phyloP scores from a whole-genome alignment of 768 basidiomycete genomes.

The Phlegmacium glaucopus region DNA sequence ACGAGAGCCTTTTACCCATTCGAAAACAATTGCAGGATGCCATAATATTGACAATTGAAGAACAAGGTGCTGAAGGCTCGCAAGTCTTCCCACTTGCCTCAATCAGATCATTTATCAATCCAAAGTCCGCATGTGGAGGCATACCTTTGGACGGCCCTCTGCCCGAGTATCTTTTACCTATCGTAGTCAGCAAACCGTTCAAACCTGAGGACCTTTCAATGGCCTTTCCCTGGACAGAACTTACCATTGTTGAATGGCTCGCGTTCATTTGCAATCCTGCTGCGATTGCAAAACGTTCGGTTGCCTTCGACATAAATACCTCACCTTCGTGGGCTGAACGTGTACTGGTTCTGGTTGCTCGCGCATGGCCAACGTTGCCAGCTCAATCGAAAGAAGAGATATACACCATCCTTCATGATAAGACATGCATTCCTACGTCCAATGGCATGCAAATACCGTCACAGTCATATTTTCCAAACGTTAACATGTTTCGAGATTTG shows the following conservation, averaged over 20 bases:
- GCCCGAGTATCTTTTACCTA: slow-evolving; percentile 69
- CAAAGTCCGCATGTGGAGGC: slow-evolving; percentile 41
- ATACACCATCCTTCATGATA: slow-evolving; percentile 41
- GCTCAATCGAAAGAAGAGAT: slow-evolving; percentile 45
- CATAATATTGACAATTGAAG: slow-evolving; percentile 51
- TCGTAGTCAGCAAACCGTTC: slow-evolving; percentile 60
- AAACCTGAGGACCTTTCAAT: slow-evolving; percentile 41
- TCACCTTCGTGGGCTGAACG: slow-evolving; percentile 80
- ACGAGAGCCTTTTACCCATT: slow-evolving; percentile 37
- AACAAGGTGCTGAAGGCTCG: slow-evolving; percentile 21
- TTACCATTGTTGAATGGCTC: slow-evolving; percentile 76
- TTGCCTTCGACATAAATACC: slow-evolving; percentile 57
- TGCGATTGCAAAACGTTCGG: slow-evolving; percentile 27
- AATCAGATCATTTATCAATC: slow-evolving; percentile 71
- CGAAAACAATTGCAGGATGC: slow-evolving; percentile 67
- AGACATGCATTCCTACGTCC: slow-evolving; percentile 69
- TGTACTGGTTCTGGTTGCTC: slow-evolving; percentile 61
- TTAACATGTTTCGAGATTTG: slow-evolving; percentile 86
- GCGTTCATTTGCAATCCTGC: slow-evolving; percentile 50
- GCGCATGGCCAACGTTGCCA: slow-evolving; percentile 69
- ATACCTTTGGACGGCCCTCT: slow-evolving; percentile 76
- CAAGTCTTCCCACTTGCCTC: slow-evolving; percentile 66
- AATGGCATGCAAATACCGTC: slow-evolving; percentile 69
- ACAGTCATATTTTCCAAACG: slow-evolving; percentile 82
- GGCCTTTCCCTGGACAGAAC: slow-evolving; percentile 77